phyloP scores from a whole-genome alignment of 2,329 filamentous ascomycete genomes.

The Paramyrothecium sp. region DNA sequence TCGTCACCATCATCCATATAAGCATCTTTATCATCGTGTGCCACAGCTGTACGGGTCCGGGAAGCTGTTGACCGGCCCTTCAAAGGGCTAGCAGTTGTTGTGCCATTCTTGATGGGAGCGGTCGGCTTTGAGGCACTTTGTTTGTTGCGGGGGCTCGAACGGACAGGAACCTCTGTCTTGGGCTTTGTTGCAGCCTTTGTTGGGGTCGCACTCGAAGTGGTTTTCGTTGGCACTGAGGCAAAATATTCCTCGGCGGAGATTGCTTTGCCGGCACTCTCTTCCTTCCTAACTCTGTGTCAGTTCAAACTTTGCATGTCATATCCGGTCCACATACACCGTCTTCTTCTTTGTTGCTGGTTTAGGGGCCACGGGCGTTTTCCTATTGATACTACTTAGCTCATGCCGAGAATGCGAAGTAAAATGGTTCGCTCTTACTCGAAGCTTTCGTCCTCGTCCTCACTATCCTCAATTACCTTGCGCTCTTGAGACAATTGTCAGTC shows the following conservation, averaged over 20 bases:
- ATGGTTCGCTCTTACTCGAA: conserved; percentile 41
- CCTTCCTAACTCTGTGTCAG: conserved; percentile 26
- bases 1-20: conserved; percentile 67
- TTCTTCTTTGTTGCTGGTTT: conserved; percentile 56
- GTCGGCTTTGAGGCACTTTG: conserved; percentile 28
- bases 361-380: conserved; percentile 51
- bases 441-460: conserved; percentile 68
- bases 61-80: conserved; percentile 42
- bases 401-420: not conserved
- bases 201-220: conserved; percentile 33
- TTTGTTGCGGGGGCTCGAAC: conserved; percentile 53
- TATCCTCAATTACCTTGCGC: conserved; percentile 77
- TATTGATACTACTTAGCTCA: conserved; percentile 18
- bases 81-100: conserved; percentile 15
- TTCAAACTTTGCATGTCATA: not conserved
- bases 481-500: conserved; percentile 35
- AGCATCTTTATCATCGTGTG: conserved; percentile 52
- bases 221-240: conserved; percentile 44
- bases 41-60: conserved; percentile 35
- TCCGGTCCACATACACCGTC: conserved; percentile 37
- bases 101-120: conserved; percentile 24
- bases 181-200: conserved; percentile 36
- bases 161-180: conserved; percentile 42
- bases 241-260: conserved; percentile 60
- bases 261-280: conserved; percentile 45